phyloP scores from a whole-genome alignment of 2,329 filamentous ascomycete genomes.

The Emydomyces testavorans region DNA sequence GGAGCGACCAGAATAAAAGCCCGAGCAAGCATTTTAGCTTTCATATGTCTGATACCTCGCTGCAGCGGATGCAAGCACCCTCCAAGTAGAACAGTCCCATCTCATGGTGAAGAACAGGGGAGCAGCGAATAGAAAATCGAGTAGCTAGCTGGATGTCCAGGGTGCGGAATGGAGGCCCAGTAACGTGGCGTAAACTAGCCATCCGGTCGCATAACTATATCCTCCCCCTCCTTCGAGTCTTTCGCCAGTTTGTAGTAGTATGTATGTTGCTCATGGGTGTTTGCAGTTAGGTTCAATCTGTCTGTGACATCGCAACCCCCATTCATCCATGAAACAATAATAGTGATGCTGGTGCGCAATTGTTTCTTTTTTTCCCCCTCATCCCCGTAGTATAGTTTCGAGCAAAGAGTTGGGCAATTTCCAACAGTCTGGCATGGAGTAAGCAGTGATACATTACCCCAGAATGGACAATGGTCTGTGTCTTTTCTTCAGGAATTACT shows the following conservation, averaged over 20 bases:
- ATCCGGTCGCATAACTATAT: background rate
- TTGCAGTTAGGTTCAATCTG: background rate
- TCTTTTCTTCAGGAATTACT: too few relatives aligned
- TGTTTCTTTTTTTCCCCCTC: background rate
- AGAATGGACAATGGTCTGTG: too few relatives aligned
- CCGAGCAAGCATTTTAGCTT: too few relatives aligned
- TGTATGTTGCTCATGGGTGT: background rate
- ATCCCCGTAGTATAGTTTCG: background rate
- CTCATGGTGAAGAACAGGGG: background rate
- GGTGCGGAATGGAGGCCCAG: background rate
- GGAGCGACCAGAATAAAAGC: too few relatives aligned
- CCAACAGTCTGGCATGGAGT: too few relatives aligned
- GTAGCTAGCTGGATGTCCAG: background rate
- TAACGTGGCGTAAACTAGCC: slow-evolving; percentile 9
- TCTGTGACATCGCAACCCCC: background rate
- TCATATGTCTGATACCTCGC: too few relatives aligned
- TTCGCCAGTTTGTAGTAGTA: too few relatives aligned
- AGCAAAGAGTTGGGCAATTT: too few relatives aligned
- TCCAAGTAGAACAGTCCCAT: background rate
- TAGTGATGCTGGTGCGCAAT: background rate
- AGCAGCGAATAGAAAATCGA: background rate
- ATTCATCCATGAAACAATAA: background rate
- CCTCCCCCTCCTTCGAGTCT: background rate
- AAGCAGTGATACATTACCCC: too few relatives aligned
- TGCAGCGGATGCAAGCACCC: too few relatives aligned